These are phyloP conservation scores for Cercis canadensis DNA, from an alignment of 306 rosid genomes.

Conservation along the genomic window DNA sequence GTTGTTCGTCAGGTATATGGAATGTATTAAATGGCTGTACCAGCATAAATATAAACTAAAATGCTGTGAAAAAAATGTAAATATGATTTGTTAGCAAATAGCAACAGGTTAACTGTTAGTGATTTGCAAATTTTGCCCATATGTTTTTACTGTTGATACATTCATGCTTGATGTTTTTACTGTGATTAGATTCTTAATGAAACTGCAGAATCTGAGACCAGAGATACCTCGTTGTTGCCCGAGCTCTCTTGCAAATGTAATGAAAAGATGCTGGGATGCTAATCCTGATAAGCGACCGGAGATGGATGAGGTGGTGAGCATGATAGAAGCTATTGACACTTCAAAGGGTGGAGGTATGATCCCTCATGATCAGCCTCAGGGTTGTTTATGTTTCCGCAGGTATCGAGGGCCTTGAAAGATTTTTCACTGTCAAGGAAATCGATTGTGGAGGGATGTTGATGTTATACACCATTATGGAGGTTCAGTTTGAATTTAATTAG, in stretches of 20 bases:
- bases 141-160: background rate
- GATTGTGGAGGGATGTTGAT: slow-evolving; percentile 23
- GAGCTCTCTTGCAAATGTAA: slow-evolving; percentile 93
- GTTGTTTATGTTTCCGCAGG: slow-evolving; percentile 87
- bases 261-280: slow-evolving; percentile 99
- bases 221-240: slow-evolving; percentile 99
- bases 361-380: slow-evolving; percentile 83
- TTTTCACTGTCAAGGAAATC: slow-evolving; percentile 36
- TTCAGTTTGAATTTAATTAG: slow-evolving; percentile 55
- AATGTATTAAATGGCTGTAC: slow-evolving; percentile 24
- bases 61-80: background rate
- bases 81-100: background rate
- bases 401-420: slow-evolving; percentile 82
- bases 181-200: slow-evolving; percentile 26
- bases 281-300: slow-evolving; percentile 95
- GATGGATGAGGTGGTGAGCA: slow-evolving; percentile 90
- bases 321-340: slow-evolving; percentile 96
- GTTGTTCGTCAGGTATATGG: slow-evolving; percentile 84
- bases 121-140: no score
- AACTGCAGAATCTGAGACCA: slow-evolving; percentile 91
- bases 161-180: background rate
- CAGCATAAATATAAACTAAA: slow-evolving; percentile 15
- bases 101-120: no score
- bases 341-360: slow-evolving; percentile 99
- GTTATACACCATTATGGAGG: slow-evolving; percentile 37